These are phyloP conservation scores for Graphilbum sp. DNA, from an alignment of 2,329 filamentous ascomycete species.

Conservation along the genomic window DNA sequence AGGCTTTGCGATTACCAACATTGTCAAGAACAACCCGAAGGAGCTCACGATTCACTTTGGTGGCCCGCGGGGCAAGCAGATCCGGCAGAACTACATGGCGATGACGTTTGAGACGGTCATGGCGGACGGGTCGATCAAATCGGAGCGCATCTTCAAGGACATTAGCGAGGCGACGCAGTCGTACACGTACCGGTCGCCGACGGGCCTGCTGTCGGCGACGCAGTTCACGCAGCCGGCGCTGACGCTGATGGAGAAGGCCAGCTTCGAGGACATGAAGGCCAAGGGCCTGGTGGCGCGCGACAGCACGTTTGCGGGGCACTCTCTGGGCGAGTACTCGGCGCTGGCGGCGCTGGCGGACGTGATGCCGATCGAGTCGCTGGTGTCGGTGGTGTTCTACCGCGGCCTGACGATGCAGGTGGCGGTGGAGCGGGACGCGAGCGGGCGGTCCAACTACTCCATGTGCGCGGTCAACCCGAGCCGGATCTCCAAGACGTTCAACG, in stretches of 20 bases:
- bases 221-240: constrained; percentile 97
- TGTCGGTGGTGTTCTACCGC: constrained; percentile 98
- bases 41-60: constrained; percentile 97
- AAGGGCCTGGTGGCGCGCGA: constrained; percentile 93
- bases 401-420: constrained; percentile 98
- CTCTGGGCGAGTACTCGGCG: constrained; percentile 93
- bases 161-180: constrained; percentile 83
- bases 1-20: constrained; percentile 95
- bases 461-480: constrained; percentile 97
- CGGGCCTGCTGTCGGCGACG: constrained; percentile 85
- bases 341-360: constrained; percentile 92
- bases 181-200: constrained; percentile 94
- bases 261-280: constrained; percentile 96
- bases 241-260: constrained; percentile 98
- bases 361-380: constrained; percentile 98
- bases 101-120: constrained; percentile 99
- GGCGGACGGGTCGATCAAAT: constrained; percentile 82
- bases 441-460: constrained; percentile 98
- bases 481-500: constrained; percentile 97
- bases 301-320: constrained; percentile 96
- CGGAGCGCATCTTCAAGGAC: constrained; percentile 98
- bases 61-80: constrained; percentile 89
- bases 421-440: constrained; percentile 83
- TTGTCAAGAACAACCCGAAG: constrained; percentile 98
- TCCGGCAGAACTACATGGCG: constrained; percentile 97